Percentiles rank a stretch among this genome's conserved stretches.
phyloP scores from a whole-genome alignment of 805 yeast genomes.

The Kockiozyma suomiensis region DNA sequence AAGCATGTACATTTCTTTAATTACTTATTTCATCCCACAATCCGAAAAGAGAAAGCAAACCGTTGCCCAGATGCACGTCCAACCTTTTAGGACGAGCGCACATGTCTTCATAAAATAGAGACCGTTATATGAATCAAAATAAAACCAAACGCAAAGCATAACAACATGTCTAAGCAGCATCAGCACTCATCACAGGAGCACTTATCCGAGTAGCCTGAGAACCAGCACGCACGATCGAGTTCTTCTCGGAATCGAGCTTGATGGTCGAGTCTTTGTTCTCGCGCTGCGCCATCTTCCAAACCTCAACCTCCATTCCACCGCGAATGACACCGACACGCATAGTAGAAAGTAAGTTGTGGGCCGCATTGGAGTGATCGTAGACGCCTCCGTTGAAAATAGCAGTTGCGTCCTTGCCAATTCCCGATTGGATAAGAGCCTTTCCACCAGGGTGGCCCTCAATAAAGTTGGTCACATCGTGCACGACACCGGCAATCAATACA shows the following conservation, averaged over 20 bases:
- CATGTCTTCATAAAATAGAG: neutral
- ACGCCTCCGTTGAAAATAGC: constrained; percentile 95
- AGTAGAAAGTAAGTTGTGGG: constrained; percentile 84
- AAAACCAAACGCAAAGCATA: neutral
- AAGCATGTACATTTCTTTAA: neutral
- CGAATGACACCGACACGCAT: constrained; percentile 89
- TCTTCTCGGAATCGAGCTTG: constrained; percentile 57
- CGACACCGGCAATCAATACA: constrained; percentile 85
- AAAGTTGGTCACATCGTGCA: constrained; percentile 91
- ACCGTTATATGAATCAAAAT: neutral
- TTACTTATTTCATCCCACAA: neutral
- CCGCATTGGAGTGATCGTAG: constrained; percentile 90
- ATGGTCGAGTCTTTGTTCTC: constrained; percentile 67
- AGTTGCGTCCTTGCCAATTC: constrained; percentile 92
- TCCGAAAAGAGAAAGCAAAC: neutral
- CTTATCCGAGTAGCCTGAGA: constrained; percentile 56
- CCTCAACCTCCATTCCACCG: constrained; percentile 77
- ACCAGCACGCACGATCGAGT: constrained; percentile 60
- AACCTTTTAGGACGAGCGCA: neutral
- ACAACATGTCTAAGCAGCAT: constrained; percentile 51
- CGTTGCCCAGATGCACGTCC: neutral
- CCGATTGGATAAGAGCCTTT: constrained; percentile 68
- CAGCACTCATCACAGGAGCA: constrained; percentile 56
- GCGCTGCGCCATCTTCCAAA: constrained; percentile 63
- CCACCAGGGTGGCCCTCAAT: constrained; percentile 96